Conservation (phyloP, 257 asterid genomes). For the Verbena officinalis region DNA sequence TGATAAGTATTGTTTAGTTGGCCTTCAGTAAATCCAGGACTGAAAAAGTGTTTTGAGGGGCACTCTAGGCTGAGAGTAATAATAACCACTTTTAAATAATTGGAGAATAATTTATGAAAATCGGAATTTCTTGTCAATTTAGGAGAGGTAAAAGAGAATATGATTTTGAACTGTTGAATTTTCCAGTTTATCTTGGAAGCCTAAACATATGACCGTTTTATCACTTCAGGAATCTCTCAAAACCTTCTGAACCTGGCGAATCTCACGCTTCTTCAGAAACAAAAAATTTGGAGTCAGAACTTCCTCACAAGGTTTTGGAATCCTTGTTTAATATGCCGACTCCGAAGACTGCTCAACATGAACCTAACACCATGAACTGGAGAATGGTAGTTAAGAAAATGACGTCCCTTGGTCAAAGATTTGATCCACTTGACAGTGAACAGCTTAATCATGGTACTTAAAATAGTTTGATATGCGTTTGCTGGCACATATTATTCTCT, state of each 20-base stretch:
- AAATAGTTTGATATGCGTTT: conserved; percentile 14
- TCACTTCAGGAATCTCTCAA: conserved; percentile 56
- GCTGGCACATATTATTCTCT: conserved; percentile 14
- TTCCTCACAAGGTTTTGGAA: conserved; percentile 76
- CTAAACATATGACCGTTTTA: conserved; percentile 29
- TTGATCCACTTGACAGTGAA: conserved; percentile 46
- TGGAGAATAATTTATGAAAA: background rate
- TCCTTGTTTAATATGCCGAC: conserved; percentile 87
- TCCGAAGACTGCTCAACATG: conserved; percentile 74
- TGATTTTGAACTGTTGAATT: background rate
- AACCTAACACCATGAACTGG: conserved; percentile 88
- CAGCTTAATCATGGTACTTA: conserved; percentile 52
- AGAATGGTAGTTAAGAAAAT: conserved; percentile 80
- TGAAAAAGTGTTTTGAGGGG: background rate
- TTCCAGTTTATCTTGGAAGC: conserved; percentile 2
- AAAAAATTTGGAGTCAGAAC: conserved; percentile 49
- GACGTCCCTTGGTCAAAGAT: conserved; percentile 64
- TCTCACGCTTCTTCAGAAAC: conserved; percentile 38
- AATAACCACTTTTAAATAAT: too few species aligned
- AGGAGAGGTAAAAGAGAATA: background rate
- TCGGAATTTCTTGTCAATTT: background rate
- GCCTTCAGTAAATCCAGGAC: background rate
- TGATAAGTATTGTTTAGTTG: background rate
- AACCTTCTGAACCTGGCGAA: conserved; percentile 39
- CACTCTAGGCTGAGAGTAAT: background rate